A percentile compares a stretch with the other conserved stretches of the same genome.
phyloP scores from a whole-genome alignment of 1,139 yeast species.

The Blastobotrys serpentis region DNA sequence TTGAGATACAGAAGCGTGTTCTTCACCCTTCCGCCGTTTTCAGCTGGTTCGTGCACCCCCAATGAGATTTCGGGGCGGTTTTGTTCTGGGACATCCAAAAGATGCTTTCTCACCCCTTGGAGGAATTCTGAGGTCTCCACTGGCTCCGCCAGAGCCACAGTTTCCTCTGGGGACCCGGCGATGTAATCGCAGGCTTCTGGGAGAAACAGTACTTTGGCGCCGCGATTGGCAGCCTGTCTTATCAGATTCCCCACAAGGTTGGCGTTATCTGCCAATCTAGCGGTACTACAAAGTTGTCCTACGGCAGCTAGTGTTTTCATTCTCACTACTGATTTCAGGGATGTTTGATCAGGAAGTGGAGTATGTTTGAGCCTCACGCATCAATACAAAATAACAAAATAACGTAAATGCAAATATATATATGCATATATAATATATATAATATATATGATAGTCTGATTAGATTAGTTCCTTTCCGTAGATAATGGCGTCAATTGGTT shows the following conservation, averaged over 20 bases:
- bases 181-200: slow-evolving; percentile 95
- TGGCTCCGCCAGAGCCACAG: slow-evolving; percentile 55
- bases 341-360: no score
- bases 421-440: no score
- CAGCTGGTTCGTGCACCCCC: slow-evolving; percentile 79
- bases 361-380: no score
- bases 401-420: no score
- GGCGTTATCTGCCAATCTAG: slow-evolving; percentile 60
- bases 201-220: slow-evolving; percentile 68
- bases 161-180: slow-evolving; percentile 65
- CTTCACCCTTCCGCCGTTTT: slow-evolving; percentile 47
- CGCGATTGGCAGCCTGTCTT: slow-evolving; percentile 55
- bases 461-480: slow-evolving; percentile 59
- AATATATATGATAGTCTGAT: no score
- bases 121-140: slow-evolving; percentile 52
- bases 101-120: slow-evolving; percentile 48
- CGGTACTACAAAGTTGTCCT: slow-evolving; percentile 81
- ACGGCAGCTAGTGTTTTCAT: slow-evolving; percentile 67
- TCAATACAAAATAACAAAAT: no score
- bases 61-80: slow-evolving; percentile 50
- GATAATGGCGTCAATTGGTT: slow-evolving; percentile 77
- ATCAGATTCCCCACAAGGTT: slow-evolving; percentile 56
- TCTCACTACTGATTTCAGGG: no score
- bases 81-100: slow-evolving; percentile 41
- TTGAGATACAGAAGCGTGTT: slow-evolving; percentile 74